Evolutionary conservation across 2,329 filamentous ascomycete genomes (phyloP).

Genomic region (Diaporthe helianthi): DNA sequence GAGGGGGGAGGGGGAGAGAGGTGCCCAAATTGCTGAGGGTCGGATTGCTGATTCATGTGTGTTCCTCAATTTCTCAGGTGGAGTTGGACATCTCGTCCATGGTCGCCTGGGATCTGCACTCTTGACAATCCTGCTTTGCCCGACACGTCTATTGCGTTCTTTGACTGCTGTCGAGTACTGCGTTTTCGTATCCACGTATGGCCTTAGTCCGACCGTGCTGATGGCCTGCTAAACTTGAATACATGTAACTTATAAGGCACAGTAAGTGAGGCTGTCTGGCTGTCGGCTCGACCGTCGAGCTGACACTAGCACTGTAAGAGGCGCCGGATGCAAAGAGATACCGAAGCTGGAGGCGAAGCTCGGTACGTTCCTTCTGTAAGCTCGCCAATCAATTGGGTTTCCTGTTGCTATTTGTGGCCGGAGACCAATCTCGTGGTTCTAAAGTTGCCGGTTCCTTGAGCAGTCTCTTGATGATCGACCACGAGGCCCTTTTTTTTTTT

Average conservation of each 20-base stretch:
- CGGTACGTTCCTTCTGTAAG: background rate
- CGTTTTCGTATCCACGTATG: background rate
- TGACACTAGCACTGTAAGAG: background rate
- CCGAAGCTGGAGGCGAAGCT: constrained; percentile 8
- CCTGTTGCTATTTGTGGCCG: constrained; percentile 3
- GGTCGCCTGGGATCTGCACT: background rate
- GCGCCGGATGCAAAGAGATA: background rate
- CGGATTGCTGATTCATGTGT: constrained; percentile 24
- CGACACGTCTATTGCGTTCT: background rate
- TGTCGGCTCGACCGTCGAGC: background rate
- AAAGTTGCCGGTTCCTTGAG: background rate
- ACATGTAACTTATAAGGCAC: no score
- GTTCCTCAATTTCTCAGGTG: constrained; percentile 24
- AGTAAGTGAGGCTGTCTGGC: constrained; percentile 1
- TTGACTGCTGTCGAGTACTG: background rate
- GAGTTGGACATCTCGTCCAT: background rate
- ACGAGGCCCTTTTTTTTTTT: constrained; percentile 22
- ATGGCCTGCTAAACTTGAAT: background rate
- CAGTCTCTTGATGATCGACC: background rate
- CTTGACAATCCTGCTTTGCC: constrained; percentile 6
- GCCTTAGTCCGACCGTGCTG: background rate
- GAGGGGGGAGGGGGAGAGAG: background rate
- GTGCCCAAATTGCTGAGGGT: constrained; percentile 22
- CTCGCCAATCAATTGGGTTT: constrained; percentile 18
- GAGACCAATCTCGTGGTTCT: constrained; percentile 11